Base-by-base conservation (phyloP, 1,139 yeast species). In the Candida dubliniensis region DNA sequence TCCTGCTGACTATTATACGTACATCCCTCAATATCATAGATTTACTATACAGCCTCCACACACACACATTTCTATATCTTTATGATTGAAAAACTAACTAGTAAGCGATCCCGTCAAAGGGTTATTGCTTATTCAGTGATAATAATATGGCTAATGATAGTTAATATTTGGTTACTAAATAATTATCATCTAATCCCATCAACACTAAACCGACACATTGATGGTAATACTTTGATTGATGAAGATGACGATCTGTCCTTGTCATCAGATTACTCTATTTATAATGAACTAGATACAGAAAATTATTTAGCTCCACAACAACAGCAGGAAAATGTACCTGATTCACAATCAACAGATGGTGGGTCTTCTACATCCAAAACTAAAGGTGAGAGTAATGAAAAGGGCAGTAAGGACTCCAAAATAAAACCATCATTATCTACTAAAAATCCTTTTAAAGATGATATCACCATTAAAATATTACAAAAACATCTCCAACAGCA, bases 31-130 rank as follows among this genome's bases (percentile, higher is more conserved):
- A n/a, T 18, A 4, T 18, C 23, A 18, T 18, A 18, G 23, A 18
- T 18, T 18, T 18, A 5, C 23, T 5, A 18, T n/a, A n/a, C n/a
- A n/a, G n/a, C n/a, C n/a, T 18, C 23, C 23, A 3, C 5, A 4
- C 23, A 18, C 23, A 18, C 5, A 3, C 23, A 18, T 3, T 18
- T 5, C 23, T 4, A 18, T 18, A 18, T 4, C 23, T 18, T 18
- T 5, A 49, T 49, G 52, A 46, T 49, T 40, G 52, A 49, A 25
- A 49, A 47, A 31, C n/a, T 49, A 4, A 36, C 34, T 18, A 38
- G 39, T 13, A 47, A 45, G n/a, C 36, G 53, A 40, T 47, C 51
- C 5, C 40, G 41, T 12, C 52, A 49, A 31, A 47, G 41, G 29
- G 18, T 47, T 7, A 38, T 48, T 8, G 5, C 48, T 25, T 49